phyloP scores from a whole-genome alignment of 306 rosid genomes.

The Castanopsis chinensis region DNA sequence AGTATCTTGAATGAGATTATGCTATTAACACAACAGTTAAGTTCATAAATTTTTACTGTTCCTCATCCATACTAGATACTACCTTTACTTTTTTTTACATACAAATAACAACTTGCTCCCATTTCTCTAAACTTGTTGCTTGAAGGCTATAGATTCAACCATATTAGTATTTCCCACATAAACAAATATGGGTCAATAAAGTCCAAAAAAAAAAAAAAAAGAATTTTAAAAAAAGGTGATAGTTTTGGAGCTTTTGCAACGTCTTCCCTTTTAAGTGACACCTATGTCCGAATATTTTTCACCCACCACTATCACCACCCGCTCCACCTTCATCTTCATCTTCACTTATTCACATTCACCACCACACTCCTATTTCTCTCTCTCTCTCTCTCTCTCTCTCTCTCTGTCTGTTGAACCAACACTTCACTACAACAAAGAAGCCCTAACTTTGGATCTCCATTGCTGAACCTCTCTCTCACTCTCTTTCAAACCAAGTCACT shows the following conservation, averaged over 20 bases:
- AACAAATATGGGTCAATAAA: too few relatives aligned
- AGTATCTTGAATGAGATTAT: too few relatives aligned
- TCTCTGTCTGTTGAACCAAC: not conserved
- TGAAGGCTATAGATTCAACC: too few relatives aligned
- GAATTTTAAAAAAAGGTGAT: conserved; percentile 14
- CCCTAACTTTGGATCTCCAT: conserved; percentile 37
- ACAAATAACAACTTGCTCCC: too few relatives aligned
- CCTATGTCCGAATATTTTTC: conserved; percentile 53
- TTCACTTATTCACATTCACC: not conserved
- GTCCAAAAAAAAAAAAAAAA: not conserved
- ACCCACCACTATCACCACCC: conserved; percentile 42
- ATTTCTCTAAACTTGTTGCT: too few relatives aligned
- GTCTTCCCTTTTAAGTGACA: conserved; percentile 53
- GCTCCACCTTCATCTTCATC: conserved; percentile 5
- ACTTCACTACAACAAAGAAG: not conserved
- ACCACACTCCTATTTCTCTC: not conserved
- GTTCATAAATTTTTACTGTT: too few relatives aligned
- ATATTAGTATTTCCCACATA: too few relatives aligned
- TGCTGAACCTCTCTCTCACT: conserved; percentile 3
- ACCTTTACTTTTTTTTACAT: too few relatives aligned
- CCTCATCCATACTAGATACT: too few relatives aligned
- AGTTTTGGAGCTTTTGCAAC: conserved; percentile 44
- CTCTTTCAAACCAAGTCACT: not conserved
- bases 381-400: conserved; percentile 2
- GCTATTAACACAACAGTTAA: too few relatives aligned